phyloP scores from a whole-genome alignment of 208 protist genomes.

The Wallacemonas sp. region DNA sequence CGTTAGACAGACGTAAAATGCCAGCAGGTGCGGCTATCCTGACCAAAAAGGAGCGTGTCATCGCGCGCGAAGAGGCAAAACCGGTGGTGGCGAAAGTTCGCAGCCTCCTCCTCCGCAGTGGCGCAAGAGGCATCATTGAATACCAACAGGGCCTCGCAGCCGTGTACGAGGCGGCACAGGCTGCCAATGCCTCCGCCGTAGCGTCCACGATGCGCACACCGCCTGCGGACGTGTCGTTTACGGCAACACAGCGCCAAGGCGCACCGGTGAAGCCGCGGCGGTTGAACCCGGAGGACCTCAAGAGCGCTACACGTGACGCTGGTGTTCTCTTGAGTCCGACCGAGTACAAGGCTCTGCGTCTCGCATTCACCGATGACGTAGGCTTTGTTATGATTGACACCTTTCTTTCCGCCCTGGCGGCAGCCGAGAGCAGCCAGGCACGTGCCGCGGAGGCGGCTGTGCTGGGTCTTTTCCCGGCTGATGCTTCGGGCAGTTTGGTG shows the following conservation, averaged over 20 bases:
- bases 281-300: constrained; percentile 74
- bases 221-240: background rate
- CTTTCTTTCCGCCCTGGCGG: constrained; percentile 31
- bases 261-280: constrained; percentile 21
- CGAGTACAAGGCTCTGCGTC: constrained; percentile 45
- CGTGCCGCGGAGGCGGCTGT: constrained; percentile 14
- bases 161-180: constrained; percentile 30
- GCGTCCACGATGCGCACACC: background rate
- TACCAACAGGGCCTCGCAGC: constrained; percentile 34
- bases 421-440: no score
- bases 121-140: constrained; percentile 52
- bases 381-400: constrained; percentile 70
- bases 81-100: constrained; percentile 46
- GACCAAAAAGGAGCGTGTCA: constrained; percentile 40
- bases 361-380: constrained; percentile 73
- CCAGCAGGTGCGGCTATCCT: constrained; percentile 10
- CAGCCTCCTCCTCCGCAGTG: constrained; percentile 69
- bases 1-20: background rate
- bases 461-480: constrained; percentile 14
- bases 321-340: constrained; percentile 63
- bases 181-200: background rate
- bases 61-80: constrained; percentile 56
- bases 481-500: background rate
- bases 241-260: background rate
- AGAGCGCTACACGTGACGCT: constrained; percentile 44